Evolutionary conservation across 495 filamentous ascomycete species (phyloP), one percentile per base, ranked within the genome.

Genomic region (Parathielavia hyrcaniae): DNA sequence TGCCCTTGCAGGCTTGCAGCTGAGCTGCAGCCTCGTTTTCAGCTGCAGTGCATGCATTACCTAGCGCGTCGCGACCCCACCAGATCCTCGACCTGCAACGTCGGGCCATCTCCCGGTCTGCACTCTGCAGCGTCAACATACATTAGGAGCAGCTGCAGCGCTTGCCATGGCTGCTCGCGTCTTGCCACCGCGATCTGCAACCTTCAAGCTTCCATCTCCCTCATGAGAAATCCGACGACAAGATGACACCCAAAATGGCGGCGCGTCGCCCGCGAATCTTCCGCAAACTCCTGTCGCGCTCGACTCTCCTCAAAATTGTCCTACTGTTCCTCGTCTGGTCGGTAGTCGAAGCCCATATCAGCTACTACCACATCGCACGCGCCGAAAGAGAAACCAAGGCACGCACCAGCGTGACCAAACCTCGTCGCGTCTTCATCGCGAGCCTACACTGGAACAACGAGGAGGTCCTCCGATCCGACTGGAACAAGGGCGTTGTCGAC

Each of bases 401-500:
- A 20, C 53, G 55, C 10, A 19, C 54, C 30, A 47, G 38, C 1
- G 52, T 66, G 12, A 30, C 45, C 1, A 57, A 57, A 20, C 62
- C 62, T 2, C 26, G 58, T 2, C 77, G 78, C 2, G 77, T 89
- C 51, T 89, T 76, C 70, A 85, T 89, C 52, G 80, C 86, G 3
- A 82, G 79, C 61, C 71, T 82, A 52, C 84, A 87, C 61, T 88
- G 86, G 82, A 89, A 88, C 69, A 85, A 83, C 61, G 87, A 83
- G 55, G 47, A 64, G 19, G 77, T 89, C 32, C 73, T 91, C 11
- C 75, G 81, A 5, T 74, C 68, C 11, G 74, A 81, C 59, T 89
- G 86, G 86, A 86, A 77, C 65, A 62, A 72, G 26, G 82, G 80
- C 1, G 69, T 90, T 7, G 17, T 86, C 2, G 71, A 79, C 1